Evolutionary conservation across 441 rosid genomes (phyloP).

Genomic region (Adansonia rubrostipa): DNA sequence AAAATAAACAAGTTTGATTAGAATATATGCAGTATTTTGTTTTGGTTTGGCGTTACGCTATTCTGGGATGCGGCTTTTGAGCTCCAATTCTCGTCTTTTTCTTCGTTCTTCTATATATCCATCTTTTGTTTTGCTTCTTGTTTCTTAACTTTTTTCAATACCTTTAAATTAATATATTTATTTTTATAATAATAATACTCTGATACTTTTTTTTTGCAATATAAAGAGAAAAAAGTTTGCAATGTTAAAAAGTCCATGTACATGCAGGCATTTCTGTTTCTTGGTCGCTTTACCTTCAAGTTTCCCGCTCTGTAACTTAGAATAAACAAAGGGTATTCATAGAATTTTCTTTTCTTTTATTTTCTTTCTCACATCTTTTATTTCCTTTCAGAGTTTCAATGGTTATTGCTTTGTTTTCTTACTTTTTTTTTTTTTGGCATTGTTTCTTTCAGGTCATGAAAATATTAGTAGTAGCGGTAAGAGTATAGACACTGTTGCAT

Average conservation of each 20-base stretch:
- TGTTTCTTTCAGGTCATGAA: slow-evolving; percentile 33
- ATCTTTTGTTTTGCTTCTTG: slow-evolving; percentile 38
- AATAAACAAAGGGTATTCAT: slow-evolving; percentile 21
- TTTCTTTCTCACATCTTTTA: slow-evolving; percentile 4
- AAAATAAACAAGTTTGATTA: background rate
- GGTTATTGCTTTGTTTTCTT: slow-evolving; percentile 12
- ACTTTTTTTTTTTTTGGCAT: background rate
- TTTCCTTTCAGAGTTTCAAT: slow-evolving; percentile 20
- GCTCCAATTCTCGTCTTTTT: slow-evolving; percentile 48
- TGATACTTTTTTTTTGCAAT: slow-evolving; percentile 3
- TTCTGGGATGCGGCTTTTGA: slow-evolving; percentile 41
- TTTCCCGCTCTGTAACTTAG: slow-evolving; percentile 70
- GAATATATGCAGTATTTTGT: background rate
- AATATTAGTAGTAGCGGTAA: background rate
- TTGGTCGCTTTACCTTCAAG: slow-evolving; percentile 55
- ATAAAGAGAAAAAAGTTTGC: background rate
- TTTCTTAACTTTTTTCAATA: slow-evolving; percentile 49
- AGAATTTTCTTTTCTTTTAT: background rate
- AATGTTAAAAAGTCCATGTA: slow-evolving; percentile 3
- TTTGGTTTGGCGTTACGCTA: slow-evolving; percentile 23
- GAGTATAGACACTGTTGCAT: slow-evolving; percentile 26
- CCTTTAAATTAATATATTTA: slow-evolving; percentile 14
- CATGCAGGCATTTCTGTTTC: slow-evolving; percentile 46
- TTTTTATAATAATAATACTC: background rate
- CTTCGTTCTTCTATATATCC: slow-evolving; percentile 25